phyloP scores from a whole-genome alignment of 176 grass and related monocot genomes.

The Aegilops bicornis region DNA sequence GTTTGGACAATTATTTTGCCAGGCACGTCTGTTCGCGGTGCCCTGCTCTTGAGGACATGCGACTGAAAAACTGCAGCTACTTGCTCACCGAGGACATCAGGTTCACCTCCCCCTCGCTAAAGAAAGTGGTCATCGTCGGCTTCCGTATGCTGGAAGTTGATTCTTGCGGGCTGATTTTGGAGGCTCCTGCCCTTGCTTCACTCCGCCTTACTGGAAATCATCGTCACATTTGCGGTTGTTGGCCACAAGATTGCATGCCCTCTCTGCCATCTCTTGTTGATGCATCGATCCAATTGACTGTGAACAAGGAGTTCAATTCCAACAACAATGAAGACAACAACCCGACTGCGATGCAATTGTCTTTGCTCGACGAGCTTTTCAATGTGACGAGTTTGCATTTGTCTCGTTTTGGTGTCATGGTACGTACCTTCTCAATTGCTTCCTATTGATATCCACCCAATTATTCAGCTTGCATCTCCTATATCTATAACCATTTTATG shows the following conservation, averaged over 20 bases:
- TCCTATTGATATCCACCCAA: background rate
- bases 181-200: background rate
- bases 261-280: background rate
- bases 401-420: background rate
- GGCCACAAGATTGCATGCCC: too few relatives aligned
- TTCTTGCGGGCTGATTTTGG: background rate
- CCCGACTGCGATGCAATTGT: background rate
- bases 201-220: background rate
- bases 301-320: background rate
- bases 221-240: background rate
- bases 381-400: background rate
- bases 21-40: background rate
- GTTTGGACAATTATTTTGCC: background rate
- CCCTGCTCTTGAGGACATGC: background rate
- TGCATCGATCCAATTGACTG: background rate
- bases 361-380: background rate
- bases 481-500: background rate
- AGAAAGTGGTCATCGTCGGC: background rate
- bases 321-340: accelerated
- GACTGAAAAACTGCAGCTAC: background rate
- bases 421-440: background rate
- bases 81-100: background rate
- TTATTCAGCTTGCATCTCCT: background rate
- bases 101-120: background rate
- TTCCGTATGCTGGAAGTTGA: accelerated